Evolutionary conservation across 1,284 basidiomycete species (phyloP), one percentile per base, ranked within the genome.

Genomic region (Athelia psychrophila): DNA sequence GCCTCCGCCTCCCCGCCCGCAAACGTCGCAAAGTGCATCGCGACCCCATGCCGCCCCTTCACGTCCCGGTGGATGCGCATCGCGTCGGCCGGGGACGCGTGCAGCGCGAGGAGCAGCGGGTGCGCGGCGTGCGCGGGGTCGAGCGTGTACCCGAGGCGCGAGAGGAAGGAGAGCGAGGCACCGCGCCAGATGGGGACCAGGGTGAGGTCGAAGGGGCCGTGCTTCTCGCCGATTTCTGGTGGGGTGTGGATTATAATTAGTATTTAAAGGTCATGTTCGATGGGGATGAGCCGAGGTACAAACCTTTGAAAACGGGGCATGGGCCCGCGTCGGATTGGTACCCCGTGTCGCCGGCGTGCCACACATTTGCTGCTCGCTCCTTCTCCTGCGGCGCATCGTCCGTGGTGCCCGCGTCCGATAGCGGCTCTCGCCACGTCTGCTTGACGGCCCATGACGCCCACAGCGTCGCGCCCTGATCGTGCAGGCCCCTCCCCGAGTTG

Each of bases 11-110:
- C 68, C 25, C 58, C 63, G 1, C 72, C 72, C 6, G 65, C 66
- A 53, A 73, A 73, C 18, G 72, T 74, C 15, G 61, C 72, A 54
- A 73, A 71, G 50, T 73, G 71, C 69, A 72, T 73, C 13, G 61
- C 71, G 13, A 73, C 59, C n/a, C 64, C 57, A 52, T 71, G 69
- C 0, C 64, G 62, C 3, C 70, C 59, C n/a, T 63, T 62, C 18
- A 73, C 59, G 48, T 65, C 70, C 44, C 46, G 44, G 18, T 62
- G 58, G 3, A 67, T 55, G n/a, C 54, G 51, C n/a, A 67, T 55
- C 16, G 65, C 65, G 47, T 67, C 63, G 45, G 58, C 59, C 12
- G 65, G 65, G 6, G 64, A 64, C 2, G 64, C 64, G 47, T 67
- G 65, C 30, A 64, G 51, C 2, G 61, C 60, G 30, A 23, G 13